Evolutionary conservation across 495 filamentous ascomycete species (phyloP).

Genomic region (Penicillium mononematosum): DNA sequence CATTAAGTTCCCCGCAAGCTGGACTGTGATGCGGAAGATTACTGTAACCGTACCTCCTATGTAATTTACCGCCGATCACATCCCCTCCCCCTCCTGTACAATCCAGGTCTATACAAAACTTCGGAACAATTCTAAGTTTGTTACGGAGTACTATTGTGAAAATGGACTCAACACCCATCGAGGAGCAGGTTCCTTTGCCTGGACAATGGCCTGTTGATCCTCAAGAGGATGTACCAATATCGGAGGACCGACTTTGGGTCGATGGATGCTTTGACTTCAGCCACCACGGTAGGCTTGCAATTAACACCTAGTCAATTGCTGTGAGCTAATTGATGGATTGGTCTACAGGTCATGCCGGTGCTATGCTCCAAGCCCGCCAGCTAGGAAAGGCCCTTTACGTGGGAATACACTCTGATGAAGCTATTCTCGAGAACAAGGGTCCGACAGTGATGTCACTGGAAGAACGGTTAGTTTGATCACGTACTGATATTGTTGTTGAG

Average conservation of each 20-base stretch:
- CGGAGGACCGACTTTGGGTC: slow-evolving; percentile 84
- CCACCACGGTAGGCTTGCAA: slow-evolving; percentile 70
- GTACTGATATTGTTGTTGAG: not conserved
- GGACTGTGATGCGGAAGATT: slow-evolving; percentile 1
- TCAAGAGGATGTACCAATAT: slow-evolving; percentile 58
- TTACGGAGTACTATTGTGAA: not conserved
- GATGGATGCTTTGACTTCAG: slow-evolving; percentile 99
- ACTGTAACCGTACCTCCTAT: slow-evolving; percentile 3
- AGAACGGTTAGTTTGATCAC: slow-evolving; percentile 64
- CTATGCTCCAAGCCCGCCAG: slow-evolving; percentile 88
- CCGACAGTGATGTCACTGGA: slow-evolving; percentile 93
- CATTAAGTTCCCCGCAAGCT: slow-evolving; percentile 19
- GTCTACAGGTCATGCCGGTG: slow-evolving; percentile 81
- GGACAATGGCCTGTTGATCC: slow-evolving; percentile 68
- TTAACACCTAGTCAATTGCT: slow-evolving; percentile 9
- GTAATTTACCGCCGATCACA: slow-evolving; percentile 12
- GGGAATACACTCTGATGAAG: slow-evolving; percentile 91
- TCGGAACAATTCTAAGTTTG: not conserved
- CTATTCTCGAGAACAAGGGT: slow-evolving; percentile 93
- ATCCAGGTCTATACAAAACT: not conserved
- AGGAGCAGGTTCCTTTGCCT: slow-evolving; percentile 40
- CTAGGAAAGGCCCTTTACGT: slow-evolving; percentile 85
- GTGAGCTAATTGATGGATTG: slow-evolving; percentile 8
- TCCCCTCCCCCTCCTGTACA: slow-evolving; percentile 4
- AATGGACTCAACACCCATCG: slow-evolving; percentile 25